Percentiles rank a stretch among this genome's conserved stretches.
These are phyloP conservation scores for Paralagenidium karlingii DNA, from an alignment of 352 stramenopile species.

Conservation along the genomic window DNA sequence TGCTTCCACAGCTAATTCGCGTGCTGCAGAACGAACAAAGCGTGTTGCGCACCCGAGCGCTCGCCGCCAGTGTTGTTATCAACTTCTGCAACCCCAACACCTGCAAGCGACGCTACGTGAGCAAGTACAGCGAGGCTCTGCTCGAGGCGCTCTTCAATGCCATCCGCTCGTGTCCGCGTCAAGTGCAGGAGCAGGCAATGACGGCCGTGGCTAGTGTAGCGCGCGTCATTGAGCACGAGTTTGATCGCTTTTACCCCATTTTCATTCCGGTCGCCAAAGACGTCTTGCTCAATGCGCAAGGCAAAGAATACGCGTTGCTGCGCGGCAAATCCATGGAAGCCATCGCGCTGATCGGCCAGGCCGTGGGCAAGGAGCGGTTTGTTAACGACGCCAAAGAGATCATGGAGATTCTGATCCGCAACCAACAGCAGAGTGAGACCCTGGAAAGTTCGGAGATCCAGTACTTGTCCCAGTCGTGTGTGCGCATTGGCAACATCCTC, in stretches of 20 bases:
- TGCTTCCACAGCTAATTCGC: slow-evolving; percentile 53
- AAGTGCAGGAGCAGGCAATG: slow-evolving; percentile 82
- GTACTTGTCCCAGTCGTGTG: slow-evolving; percentile 79
- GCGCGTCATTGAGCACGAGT: slow-evolving; percentile 71
- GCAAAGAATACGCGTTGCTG: slow-evolving; percentile 69
- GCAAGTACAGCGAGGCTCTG: slow-evolving; percentile 44
- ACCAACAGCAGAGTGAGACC: slow-evolving; percentile 58
- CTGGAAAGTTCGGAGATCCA: slow-evolving; percentile 65
- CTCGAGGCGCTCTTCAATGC: slow-evolving; percentile 73
- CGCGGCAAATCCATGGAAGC: slow-evolving; percentile 83
- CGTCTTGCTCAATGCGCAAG: slow-evolving; percentile 57
- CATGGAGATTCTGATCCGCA: slow-evolving; percentile 76
- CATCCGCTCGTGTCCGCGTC: slow-evolving; percentile 54
- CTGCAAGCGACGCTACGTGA: slow-evolving; percentile 70
- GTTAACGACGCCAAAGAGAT: slow-evolving; percentile 65
- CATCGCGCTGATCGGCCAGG: slow-evolving; percentile 79
- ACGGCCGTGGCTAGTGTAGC: slow-evolving; percentile 75
- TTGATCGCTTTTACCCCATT: slow-evolving; percentile 72
- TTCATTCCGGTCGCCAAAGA: slow-evolving; percentile 83
- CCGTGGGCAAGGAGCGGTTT: slow-evolving; percentile 78
- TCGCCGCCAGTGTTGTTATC: slow-evolving; percentile 67
- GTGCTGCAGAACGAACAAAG: slow-evolving; percentile 47
- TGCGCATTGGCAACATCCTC: slow-evolving; percentile 76
- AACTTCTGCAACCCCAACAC: slow-evolving; percentile 82
- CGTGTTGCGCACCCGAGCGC: slow-evolving; percentile 57